These are phyloP conservation scores for Wickerhamomyces sydowiorum DNA, from an alignment of 805 yeast genomes.

Conservation along the genomic window DNA sequence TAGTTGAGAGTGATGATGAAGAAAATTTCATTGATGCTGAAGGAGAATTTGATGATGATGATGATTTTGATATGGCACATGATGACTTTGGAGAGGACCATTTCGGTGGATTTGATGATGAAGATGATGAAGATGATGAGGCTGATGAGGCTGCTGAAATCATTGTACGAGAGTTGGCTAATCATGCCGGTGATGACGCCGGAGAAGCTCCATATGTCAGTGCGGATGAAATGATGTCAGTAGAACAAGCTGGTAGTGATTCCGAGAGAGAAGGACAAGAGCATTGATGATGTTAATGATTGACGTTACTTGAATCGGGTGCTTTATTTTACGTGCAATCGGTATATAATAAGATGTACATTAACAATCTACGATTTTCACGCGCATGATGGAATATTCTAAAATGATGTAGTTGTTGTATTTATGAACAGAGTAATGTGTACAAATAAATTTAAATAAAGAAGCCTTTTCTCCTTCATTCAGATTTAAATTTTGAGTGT, in stretches of 20 bases:
- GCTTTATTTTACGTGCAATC: too few species aligned
- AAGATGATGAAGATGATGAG: background rate
- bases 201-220: background rate
- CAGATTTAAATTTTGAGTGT: too few species aligned
- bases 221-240: background rate
- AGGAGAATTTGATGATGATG: slow-evolving; percentile 3
- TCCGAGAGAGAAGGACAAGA: background rate
- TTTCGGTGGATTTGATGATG: background rate
- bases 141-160: background rate
- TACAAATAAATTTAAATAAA: too few species aligned
- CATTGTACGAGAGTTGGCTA: background rate
- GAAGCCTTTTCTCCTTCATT: too few species aligned
- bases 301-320: too few species aligned
- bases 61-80: background rate
- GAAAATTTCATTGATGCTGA: slow-evolving; percentile 6
- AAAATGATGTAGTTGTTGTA: too few species aligned
- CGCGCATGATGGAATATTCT: too few species aligned
- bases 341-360: too few species aligned
- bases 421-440: too few species aligned
- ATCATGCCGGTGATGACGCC: background rate
- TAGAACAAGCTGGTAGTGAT: too few species aligned
- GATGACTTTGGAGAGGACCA: too few species aligned
- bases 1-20: slow-evolving; percentile 1
- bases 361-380: too few species aligned
- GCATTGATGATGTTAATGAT: background rate